Base-by-base conservation (phyloP, 2,329 filamentous ascomycete species). In the Neopestalotiopsis clavispora region DNA sequence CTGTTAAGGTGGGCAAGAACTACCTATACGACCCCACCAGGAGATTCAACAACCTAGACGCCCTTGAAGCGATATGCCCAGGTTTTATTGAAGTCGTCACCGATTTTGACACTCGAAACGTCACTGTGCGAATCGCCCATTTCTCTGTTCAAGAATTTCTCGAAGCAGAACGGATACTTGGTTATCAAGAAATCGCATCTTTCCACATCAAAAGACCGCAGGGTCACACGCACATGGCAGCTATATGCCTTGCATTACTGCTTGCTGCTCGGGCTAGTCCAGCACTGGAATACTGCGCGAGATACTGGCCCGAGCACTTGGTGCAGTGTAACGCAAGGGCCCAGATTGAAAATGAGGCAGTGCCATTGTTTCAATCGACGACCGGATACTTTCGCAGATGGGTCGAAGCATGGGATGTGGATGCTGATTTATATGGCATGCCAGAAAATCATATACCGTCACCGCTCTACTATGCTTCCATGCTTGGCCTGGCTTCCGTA, bases 131-230 rank as follows among this genome's bases (percentile, higher is more conserved):
- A 10, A 14, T 67, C 10, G 57, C 57, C 28, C 57, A 67, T 56
- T 67, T 67, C 58, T 67, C 57, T 12, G 57, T 67, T 17, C 57
- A 62, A n/a, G 57, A 67, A 67, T 67, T 49, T 28, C 58, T 67
- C 17, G 34, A 67, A 52, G 5, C 57, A 34, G 57, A 67, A 12
- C 10, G 57, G 58, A 63, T 67, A 17, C 10, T 17, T 3, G 0
- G 32, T 2, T 0, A 49, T 28, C 23, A 28, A 28, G 23, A 28
- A 1, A 23, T 40, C 34, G n/a, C 30, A 12, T 12, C 7, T 0
- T 66, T 66, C 30, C 7, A 40, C 5, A n/a, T 66, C 5, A 4
- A 30, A 32, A 66, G 20, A 42, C 42, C 30, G 38, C 14, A 58
- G 6, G 6, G 14, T 23, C 6, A 66, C 57, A 58, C 14, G 5